Conservation (phyloP, 257 asterid species). For the Handroanthus guayacan region DNA sequence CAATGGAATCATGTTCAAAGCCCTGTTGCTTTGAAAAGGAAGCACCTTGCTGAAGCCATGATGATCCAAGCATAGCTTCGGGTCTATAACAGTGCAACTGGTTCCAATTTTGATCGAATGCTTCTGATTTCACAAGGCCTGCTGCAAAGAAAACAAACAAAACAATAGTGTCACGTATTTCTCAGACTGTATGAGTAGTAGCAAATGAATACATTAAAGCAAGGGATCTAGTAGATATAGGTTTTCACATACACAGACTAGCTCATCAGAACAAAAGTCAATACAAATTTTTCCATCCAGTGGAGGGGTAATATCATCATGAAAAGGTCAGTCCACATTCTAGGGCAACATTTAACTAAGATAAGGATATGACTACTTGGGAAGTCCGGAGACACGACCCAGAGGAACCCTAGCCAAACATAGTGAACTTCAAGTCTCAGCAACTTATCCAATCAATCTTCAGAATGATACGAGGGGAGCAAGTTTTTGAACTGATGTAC, state of each 20-base stretch:
- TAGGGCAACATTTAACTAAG: neutral
- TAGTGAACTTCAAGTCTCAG: conserved; percentile 8
- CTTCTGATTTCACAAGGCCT: conserved; percentile 40
- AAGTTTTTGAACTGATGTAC: neutral
- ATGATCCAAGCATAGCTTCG: conserved; percentile 48
- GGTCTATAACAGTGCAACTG: conserved; percentile 36
- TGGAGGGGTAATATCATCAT: neutral
- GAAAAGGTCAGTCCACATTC: neutral
- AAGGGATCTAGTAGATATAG: neutral
- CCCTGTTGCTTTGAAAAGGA: conserved; percentile 25
- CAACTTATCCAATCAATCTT: neutral
- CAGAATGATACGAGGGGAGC: neutral
- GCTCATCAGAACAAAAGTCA: neutral
- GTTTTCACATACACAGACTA: neutral
- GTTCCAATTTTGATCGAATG: conserved; percentile 33
- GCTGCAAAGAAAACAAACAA: conserved; percentile 29
- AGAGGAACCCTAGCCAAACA: neutral
- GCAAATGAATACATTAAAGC: too few species aligned
- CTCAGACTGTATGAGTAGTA: neutral
- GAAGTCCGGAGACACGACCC: neutral
- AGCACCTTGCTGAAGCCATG: conserved; percentile 38
- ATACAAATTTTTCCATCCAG: neutral
- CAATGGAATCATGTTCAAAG: conserved; percentile 30
- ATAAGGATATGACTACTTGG: neutral
- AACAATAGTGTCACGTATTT: neutral